Evolutionary conservation across 2,329 filamentous ascomycete species (phyloP), one percentile per base, ranked within the genome.

Genomic region (Paecilomyces sp.): DNA sequence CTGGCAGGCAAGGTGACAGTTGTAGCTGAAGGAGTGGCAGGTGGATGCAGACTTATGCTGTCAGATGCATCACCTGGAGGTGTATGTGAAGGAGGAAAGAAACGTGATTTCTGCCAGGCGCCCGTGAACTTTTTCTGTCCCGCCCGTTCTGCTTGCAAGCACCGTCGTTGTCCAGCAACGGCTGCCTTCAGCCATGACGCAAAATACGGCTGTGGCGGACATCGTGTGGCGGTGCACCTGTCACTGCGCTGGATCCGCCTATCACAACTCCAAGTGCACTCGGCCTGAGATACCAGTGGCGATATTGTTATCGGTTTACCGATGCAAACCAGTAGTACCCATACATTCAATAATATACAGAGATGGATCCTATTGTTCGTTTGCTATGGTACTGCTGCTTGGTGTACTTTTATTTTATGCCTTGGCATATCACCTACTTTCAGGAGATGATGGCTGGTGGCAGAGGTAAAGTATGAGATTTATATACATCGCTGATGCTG

Each of bases 111-210:
- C 22, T 50, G 56, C 34, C 30, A 47, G 36, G 24, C 53, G 30
- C 28, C 31, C 41, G 12, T 24, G 41, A 18, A 47, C 22, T n/a
- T 34, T 28, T 55, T 55, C 36, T 58, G 36, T 61, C 58, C 58
- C 25, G 51, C 33, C 13, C 30, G 54, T 55, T 55, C 25, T 18
- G 33, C 28, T 41, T 36, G 22, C 18, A 3, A 28, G 25, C 3
- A 28, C 25, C 25, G 15, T 51, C 57, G 61, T 62, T 62, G 61
- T 61, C 62, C 54, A 56, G 61, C 61, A 62, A 63, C 61, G 50
- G 47, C 25, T 28, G 52, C 25, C 18, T 54, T 55, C 60, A 55
- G 57, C 55, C 51, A 55, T 60, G 57, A 58, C 57, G 57, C 57
- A 58, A 58, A 36, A 54, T 41, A 47, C 51, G 30, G 18, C 33